These are phyloP conservation scores for Nidula microcarpa DNA, from an alignment of 768 basidiomycete species.

Conservation along the genomic window DNA sequence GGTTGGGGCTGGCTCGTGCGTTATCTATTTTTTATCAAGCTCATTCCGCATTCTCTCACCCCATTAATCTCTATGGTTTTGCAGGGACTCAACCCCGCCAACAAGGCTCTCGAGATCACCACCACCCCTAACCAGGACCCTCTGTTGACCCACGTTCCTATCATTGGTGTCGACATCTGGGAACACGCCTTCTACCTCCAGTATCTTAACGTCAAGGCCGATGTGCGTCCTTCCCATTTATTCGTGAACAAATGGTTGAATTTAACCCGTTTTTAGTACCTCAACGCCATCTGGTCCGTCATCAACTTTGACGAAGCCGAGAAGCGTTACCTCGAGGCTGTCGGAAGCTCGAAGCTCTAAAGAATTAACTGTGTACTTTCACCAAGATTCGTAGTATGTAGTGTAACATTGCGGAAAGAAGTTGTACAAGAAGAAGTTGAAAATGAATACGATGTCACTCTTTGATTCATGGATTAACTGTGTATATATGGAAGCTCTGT, in stretches of 20 bases:
- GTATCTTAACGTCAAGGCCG: constrained; percentile 92
- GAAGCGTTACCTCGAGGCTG: constrained; percentile 38
- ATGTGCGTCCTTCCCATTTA: constrained; percentile 51
- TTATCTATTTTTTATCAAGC: constrained; percentile 2
- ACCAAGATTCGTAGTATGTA: neutral
- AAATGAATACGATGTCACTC: neutral
- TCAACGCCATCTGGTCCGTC: constrained; percentile 93
- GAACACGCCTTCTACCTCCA: constrained; percentile 97
- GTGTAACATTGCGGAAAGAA: neutral
- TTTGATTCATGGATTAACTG: too few relatives aligned
- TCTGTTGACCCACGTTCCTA: constrained; percentile 66
- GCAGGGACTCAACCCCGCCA: constrained; percentile 67
- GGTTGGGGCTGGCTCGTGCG: constrained; percentile 97
- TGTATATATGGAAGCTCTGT: too few relatives aligned
- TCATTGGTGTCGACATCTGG: constrained; percentile 95
- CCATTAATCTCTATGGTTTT: neutral
- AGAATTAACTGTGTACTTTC: neutral
- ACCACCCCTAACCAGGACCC: constrained; percentile 98
- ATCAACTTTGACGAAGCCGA: constrained; percentile 96
- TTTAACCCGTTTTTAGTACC: constrained; percentile 58
- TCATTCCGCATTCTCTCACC: neutral
- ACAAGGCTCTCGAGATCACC: constrained; percentile 75
- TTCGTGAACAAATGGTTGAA: constrained; percentile 48
- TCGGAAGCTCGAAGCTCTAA: constrained; percentile 15
- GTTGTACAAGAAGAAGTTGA: neutral